Conservation (phyloP, 805 yeast species). For the Saccharomycopsis oosterbeekiorum region DNA sequence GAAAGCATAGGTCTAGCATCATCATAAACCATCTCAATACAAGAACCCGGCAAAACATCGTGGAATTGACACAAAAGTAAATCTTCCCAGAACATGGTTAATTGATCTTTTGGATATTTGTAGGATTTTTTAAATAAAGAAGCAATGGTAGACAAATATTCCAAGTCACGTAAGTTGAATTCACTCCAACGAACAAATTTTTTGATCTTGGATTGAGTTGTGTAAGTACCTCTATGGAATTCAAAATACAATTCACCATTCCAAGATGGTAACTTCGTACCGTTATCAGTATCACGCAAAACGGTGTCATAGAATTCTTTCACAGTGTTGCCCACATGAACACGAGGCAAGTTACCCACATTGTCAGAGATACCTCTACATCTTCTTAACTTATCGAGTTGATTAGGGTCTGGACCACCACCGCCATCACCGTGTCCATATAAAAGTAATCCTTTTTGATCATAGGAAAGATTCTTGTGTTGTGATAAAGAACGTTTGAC, state of each 20-base stretch:
- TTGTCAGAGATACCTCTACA: constrained; percentile 81
- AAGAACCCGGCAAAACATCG: constrained; percentile 95
- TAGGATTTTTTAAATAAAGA: constrained; percentile 43
- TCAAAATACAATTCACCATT: constrained; percentile 89
- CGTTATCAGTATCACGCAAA: constrained; percentile 52
- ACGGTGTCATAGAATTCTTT: constrained; percentile 69
- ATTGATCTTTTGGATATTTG: constrained; percentile 59
- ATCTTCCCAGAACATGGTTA: constrained; percentile 77
- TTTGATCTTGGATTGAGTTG: constrained; percentile 85
- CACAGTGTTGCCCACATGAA: constrained; percentile 69
- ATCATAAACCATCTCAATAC: constrained; percentile 90
- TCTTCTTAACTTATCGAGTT: constrained; percentile 87
- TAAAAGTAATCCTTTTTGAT: constrained; percentile 69
- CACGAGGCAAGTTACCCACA: constrained; percentile 71
- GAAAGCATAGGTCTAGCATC: constrained; percentile 76
- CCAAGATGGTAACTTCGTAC: constrained; percentile 73
- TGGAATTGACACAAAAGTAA: constrained; percentile 89
- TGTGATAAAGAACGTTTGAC: constrained; percentile 69
- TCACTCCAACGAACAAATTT: constrained; percentile 71
- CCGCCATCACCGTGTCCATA: constrained; percentile 98
- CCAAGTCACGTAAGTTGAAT: constrained; percentile 73
- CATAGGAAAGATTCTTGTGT: constrained; percentile 75
- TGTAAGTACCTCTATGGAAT: constrained; percentile 94
- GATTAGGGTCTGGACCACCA: constrained; percentile 93
- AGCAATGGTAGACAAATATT: constrained; percentile 68